Evolutionary conservation across 2,329 filamentous ascomycete genomes (phyloP), one percentile per base, ranked within the genome.

Genomic region (Ilyonectria sp.): DNA sequence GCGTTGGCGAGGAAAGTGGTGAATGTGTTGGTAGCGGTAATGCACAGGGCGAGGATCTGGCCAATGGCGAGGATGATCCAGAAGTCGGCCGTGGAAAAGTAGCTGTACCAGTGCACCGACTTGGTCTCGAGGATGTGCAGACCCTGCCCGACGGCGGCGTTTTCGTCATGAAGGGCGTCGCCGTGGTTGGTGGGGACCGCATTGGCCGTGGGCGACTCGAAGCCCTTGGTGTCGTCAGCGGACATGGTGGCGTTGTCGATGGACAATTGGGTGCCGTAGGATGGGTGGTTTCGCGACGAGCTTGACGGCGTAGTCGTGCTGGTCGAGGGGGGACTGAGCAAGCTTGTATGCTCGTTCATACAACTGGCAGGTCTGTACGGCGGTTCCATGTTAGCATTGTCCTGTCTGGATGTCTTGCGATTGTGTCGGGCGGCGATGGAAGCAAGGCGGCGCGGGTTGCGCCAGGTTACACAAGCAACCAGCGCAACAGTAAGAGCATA

Each of bases 11-110:
- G 90, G 62, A 98, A 89, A 29, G 88, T 89, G 43, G 92, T 93
- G 78, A 98, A 94, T 54, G 96, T 98, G 85, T 97, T 97, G 57
- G 95, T 98, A 33, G 90, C 91, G 1, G 95, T 98, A 82, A 97
- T 96, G 84, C 94, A 95, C 66, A 99, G 89, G 5, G 95, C 91
- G 50, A 97, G 90, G 59, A 94, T 81, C 86, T 98, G 95, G 66
- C 94, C 94, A 67, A 98, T 83, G 55, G 90, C 67, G 74, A 98
- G 85, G 49, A 97, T 90, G 73, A 94, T 84, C 89, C 94, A 98
- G 79, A 99, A 98, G 79, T 98, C 93, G 76, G 87, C 87, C 11
- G 95, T 97, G 74, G 86, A 87, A 70, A 98, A 85, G 82, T 96
- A 98, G 49, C 92, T 87, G 82, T 88, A 92, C 90, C 90, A 92